Evolutionary conservation across 805 yeast species (phyloP), one percentile per base, ranked within the genome.

Genomic region (Ogataea nakhonphanomensis): DNA sequence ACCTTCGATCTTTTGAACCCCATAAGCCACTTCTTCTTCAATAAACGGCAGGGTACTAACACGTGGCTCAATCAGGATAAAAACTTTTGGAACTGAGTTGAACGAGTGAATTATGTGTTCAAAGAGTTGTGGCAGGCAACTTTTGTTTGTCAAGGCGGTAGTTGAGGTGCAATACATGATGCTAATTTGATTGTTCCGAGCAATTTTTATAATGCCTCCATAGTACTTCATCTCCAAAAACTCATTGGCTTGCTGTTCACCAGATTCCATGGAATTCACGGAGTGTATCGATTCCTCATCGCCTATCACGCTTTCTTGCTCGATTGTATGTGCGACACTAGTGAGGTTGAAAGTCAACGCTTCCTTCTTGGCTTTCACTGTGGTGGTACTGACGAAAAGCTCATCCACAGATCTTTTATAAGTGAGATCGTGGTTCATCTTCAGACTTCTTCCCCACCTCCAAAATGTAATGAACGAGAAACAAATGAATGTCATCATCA

Each of bases 361-460:
- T 17, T 49, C 54, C 30, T 49, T 52, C 7, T 25, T 11, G 25
- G 56, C 58, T 38, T 51, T 52, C n/a, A 38, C 42, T 7, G 33
- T 25, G 11, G 34, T 22, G 15, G 29, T 37, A 9, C 42, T 33
- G 1, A 65, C 65, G 41, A 59, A 70, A 9, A 73, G 14, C n/a
- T 66, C 70, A 15, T 57, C 44, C 13, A 53, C 41, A 7, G 55
- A 42, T 36, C 35, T 51, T 23, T 47, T 50, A 26, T 29, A 25
- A 3, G 24, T 32, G 34, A 58, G 57, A 36, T 74, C 76, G 26
- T 65, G 54, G 30, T 64, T 58, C 21, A 70, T 65, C 37, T 69
- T 66, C 45, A 62, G 56, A 26, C 66, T 54, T 35, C 78, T 59
- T 22, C 62, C 57, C 70, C 73, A 73, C 51, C 77, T 62, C 81